Conservation (phyloP, 768 basidiomycete species). For the Serendipita indica region DNA sequence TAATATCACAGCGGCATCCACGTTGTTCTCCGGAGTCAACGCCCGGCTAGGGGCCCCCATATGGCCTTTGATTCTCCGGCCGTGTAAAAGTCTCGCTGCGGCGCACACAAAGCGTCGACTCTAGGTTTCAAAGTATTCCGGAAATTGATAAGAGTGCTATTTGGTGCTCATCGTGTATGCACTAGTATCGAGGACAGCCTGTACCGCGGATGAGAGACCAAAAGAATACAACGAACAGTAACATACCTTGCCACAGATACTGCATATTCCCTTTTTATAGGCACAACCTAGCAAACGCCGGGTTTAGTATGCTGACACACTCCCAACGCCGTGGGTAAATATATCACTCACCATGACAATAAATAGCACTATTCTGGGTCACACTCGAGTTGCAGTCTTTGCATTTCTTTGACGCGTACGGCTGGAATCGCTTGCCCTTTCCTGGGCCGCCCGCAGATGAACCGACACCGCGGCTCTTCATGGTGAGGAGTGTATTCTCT, state of each 20-base stretch:
- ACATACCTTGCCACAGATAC: slow-evolving; percentile 16
- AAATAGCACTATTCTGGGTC: slow-evolving; percentile 17
- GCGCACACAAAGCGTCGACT: too few relatives aligned
- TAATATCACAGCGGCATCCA: too few relatives aligned
- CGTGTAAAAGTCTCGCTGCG: too few relatives aligned
- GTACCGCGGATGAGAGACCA: background rate
- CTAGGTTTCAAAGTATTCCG: too few relatives aligned
- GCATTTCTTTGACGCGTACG: slow-evolving; percentile 16
- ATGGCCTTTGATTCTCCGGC: too few relatives aligned
- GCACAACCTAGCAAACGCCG: slow-evolving; percentile 13
- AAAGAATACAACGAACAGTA: background rate
- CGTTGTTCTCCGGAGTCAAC: too few relatives aligned
- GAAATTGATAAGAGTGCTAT: background rate
- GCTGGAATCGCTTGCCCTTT: slow-evolving; percentile 13
- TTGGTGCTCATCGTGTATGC: slow-evolving; percentile 5
- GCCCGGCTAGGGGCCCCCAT: too few relatives aligned
- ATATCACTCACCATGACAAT: slow-evolving; percentile 15
- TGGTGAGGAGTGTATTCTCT: background rate
- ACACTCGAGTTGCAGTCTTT: slow-evolving; percentile 17
- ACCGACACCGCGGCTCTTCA: background rate
- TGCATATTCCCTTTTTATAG: slow-evolving; percentile 16
- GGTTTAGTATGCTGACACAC: background rate
- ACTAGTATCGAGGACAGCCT: background rate
- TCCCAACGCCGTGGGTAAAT: background rate
- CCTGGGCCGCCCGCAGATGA: background rate